Evolutionary conservation across 2,329 filamentous ascomycete genomes (phyloP).

Genomic region (Fusarium duplospermum): DNA sequence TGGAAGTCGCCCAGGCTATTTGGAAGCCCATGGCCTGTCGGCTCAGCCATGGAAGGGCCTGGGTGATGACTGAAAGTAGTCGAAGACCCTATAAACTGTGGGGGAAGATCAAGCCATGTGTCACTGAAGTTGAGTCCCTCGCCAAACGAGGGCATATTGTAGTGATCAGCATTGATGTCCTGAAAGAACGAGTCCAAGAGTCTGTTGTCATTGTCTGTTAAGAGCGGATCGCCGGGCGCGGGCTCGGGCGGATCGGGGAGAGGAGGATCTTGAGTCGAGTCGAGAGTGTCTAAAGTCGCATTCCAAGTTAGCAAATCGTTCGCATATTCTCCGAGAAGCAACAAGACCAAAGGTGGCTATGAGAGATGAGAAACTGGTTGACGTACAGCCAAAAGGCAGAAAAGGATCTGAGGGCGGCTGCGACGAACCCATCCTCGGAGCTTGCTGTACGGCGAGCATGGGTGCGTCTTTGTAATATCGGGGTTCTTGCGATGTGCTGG

Average conservation of each 20-base stretch:
- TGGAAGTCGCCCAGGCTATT: conserved; percentile 37
- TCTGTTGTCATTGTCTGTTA: conserved; percentile 71
- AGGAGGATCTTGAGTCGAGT: conserved; percentile 58
- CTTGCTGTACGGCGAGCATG: conserved; percentile 67
- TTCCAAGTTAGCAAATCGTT: conserved; percentile 41
- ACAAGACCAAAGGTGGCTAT: not conserved
- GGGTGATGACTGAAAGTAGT: conserved; percentile 71
- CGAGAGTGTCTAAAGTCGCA: conserved; percentile 56
- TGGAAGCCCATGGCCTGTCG: conserved; percentile 36
- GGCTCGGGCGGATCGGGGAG: conserved; percentile 69
- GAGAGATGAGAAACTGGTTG: not conserved
- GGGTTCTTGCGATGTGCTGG: conserved; percentile 16
- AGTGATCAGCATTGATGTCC: conserved; percentile 63
- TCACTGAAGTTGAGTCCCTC: conserved; percentile 62
- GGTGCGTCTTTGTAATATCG: conserved; percentile 52
- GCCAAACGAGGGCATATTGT: conserved; percentile 61
- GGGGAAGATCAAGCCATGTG: conserved; percentile 69
- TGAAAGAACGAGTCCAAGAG: conserved; percentile 69
- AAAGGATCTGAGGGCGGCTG: conserved; percentile 64
- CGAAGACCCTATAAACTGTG: conserved; percentile 72
- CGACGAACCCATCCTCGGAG: conserved; percentile 70
- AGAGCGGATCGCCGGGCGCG: conserved; percentile 72
- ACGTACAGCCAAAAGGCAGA: conserved; percentile 77
- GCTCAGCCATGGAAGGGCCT: conserved; percentile 42
- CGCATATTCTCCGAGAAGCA: not conserved